phyloP scores from a whole-genome alignment of 139 green algal genomes.

The Haematococcus lacustris region DNA sequence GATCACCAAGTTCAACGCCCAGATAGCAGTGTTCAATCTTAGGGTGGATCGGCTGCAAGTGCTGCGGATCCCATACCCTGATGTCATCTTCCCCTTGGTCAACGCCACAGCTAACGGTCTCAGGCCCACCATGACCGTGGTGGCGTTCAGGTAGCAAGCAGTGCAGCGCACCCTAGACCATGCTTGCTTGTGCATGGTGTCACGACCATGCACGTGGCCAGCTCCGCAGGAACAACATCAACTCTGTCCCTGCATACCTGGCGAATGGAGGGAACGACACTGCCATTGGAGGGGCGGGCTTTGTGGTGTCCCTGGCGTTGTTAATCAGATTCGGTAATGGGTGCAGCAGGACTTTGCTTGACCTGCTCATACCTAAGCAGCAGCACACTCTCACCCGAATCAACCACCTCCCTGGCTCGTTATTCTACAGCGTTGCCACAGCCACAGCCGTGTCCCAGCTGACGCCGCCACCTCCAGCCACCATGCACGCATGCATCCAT shows the following conservation, averaged over 20 bases:
- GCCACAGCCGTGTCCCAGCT: too few species aligned
- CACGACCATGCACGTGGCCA: too few species aligned
- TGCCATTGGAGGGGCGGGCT: conserved; percentile 9
- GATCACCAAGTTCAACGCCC: conserved; percentile 6
- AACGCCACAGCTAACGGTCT: neutral
- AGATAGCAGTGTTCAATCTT: conserved; percentile 15
- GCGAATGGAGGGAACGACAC: conserved; percentile 4
- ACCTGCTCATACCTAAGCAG: too few species aligned
- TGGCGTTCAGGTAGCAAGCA: conserved; percentile 28
- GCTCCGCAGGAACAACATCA: conserved; percentile 17
- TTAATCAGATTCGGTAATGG: conserved; percentile 14
- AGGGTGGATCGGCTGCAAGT: conserved; percentile 24
- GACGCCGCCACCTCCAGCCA: too few species aligned
- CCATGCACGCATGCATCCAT: too few species aligned
- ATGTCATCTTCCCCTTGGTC: conserved; percentile 23
- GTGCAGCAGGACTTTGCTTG: too few species aligned
- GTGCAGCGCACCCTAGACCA: too few species aligned
- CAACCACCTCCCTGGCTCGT: too few species aligned
- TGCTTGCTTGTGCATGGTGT: too few species aligned
- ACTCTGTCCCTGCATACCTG: conserved; percentile 11
- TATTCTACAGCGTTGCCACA: too few species aligned
- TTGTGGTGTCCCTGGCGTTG: conserved; percentile 16
- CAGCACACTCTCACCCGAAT: too few species aligned
- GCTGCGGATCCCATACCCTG: conserved; percentile 19
- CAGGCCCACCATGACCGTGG: conserved; percentile 13